Evolutionary conservation across 2,329 filamentous ascomycete genomes (phyloP).

Genomic region (Fusarium mexicanum): DNA sequence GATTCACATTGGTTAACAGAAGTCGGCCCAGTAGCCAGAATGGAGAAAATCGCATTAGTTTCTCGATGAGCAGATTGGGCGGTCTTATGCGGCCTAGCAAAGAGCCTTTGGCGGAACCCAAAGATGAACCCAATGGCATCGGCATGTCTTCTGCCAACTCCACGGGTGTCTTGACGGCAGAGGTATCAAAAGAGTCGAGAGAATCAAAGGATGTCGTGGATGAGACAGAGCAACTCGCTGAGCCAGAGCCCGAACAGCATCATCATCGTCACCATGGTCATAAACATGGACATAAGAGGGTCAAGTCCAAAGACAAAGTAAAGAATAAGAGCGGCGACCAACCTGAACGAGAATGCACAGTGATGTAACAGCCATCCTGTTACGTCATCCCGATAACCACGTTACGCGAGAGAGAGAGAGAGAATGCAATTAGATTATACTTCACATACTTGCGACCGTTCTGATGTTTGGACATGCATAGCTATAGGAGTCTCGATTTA

Average conservation of each 20-base stretch:
- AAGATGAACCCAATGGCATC: slow-evolving; percentile 39
- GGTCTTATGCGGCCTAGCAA: slow-evolving; percentile 62
- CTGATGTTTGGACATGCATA: slow-evolving; percentile 23
- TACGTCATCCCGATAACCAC: neutral
- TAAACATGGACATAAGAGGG: slow-evolving; percentile 49
- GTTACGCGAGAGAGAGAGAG: neutral
- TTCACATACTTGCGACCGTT: neutral
- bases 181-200: slow-evolving; percentile 31
- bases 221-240: slow-evolving; percentile 34
- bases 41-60: slow-evolving; percentile 66
- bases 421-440: neutral
- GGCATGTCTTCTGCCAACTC: slow-evolving; percentile 43
- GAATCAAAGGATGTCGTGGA: slow-evolving; percentile 27
- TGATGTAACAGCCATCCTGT: slow-evolving; percentile 52
- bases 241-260: slow-evolving; percentile 35
- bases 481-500: slow-evolving; percentile 27
- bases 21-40: slow-evolving; percentile 68
- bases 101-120: slow-evolving; percentile 49
- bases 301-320: slow-evolving; percentile 53
- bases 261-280: slow-evolving; percentile 41
- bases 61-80: slow-evolving; percentile 65
- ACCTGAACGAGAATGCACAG: slow-evolving; percentile 58
- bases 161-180: slow-evolving; percentile 38
- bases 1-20: slow-evolving; percentile 59
- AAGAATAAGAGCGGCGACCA: slow-evolving; percentile 50